Conservation (phyloP, 2,329 filamentous ascomycete species). For the Paecilomyces sp. region DNA sequence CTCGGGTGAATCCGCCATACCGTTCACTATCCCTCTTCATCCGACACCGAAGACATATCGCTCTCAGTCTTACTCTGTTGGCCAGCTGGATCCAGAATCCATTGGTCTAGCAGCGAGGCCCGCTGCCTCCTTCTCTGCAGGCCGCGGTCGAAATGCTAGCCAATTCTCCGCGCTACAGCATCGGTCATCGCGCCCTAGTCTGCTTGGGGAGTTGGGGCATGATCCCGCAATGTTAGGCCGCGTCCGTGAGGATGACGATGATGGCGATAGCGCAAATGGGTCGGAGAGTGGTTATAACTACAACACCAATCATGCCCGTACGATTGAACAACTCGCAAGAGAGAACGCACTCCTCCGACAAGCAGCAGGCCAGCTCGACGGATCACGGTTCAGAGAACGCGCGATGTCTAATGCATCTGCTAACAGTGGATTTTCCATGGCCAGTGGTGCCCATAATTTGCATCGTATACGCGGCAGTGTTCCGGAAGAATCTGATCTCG, state of each 20-base stretch:
- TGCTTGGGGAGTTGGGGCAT: conserved; percentile 39
- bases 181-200: conserved; percentile 59
- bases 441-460: conserved; percentile 22
- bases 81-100: conserved; percentile 69
- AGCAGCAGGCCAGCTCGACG: conserved; percentile 33
- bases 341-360: conserved; percentile 43
- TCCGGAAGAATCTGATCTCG: conserved; percentile 37
- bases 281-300: conserved; percentile 32
- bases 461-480: conserved; percentile 36
- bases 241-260: conserved; percentile 43
- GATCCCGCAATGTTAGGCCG: conserved; percentile 40
- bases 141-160: conserved; percentile 30
- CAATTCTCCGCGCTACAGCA: conserved; percentile 67
- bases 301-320: conserved; percentile 33
- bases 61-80: conserved; percentile 94
- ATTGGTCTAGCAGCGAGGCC: conserved; percentile 25
- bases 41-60: conserved; percentile 89
- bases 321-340: conserved; percentile 39
- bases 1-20: conserved; percentile 54
- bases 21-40: conserved; percentile 80
- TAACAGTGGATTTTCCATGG: conserved; percentile 24
- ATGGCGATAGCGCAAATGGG: conserved; percentile 30
- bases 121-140: conserved; percentile 18
- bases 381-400: conserved; percentile 30
- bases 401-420: conserved; percentile 33